A percentile compares a stretch with the other conserved stretches of the same genome.
Evolutionary conservation across 371 early-diverging fungal species (phyloP).

Genomic region (Nematocida displodere): DNA sequence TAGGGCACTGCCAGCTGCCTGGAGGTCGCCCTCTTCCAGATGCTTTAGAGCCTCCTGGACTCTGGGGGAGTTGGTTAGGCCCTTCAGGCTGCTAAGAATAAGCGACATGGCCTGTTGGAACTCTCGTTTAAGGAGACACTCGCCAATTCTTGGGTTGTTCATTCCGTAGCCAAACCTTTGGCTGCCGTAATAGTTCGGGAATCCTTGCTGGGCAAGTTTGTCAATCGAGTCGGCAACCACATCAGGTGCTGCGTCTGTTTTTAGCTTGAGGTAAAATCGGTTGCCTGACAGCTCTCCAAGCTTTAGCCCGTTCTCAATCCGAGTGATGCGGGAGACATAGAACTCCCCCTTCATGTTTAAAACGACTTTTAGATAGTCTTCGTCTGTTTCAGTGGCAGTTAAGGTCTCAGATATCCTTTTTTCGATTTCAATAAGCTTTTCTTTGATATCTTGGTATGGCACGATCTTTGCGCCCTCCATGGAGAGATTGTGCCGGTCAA

Average conservation of each 20-base stretch:
- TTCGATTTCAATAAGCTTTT: neutral
- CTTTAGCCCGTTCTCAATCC: neutral
- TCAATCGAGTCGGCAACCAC: neutral
- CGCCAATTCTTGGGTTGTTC: conserved; percentile 78
- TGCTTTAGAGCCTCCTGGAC: conserved; percentile 9
- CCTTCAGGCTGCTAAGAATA: conserved; percentile 48
- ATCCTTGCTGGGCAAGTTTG: conserved; percentile 62
- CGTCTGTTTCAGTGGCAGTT: neutral
- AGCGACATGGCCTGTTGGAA: conserved; percentile 66
- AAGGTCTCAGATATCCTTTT: neutral
- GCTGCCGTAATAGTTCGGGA: conserved; percentile 94
- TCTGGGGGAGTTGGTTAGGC: conserved; percentile 1
- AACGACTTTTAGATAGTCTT: neutral
- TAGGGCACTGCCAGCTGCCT: conserved; percentile 2
- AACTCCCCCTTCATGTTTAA: neutral
- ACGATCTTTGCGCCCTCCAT: neutral
- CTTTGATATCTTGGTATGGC: neutral
- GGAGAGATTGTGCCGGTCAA: neutral
- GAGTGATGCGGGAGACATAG: neutral
- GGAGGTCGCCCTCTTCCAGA: conserved; percentile 17
- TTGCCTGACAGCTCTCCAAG: conserved; percentile 34
- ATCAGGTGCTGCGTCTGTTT: neutral
- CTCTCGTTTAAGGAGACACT: conserved; percentile 71
- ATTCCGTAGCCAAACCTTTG: conserved; percentile 89
- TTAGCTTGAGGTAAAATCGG: conserved; percentile 31